Evolutionary conservation across 225 moss, liverwort and hornwort genomes (phyloP).

Genomic region (Pleurozium schreberi): DNA sequence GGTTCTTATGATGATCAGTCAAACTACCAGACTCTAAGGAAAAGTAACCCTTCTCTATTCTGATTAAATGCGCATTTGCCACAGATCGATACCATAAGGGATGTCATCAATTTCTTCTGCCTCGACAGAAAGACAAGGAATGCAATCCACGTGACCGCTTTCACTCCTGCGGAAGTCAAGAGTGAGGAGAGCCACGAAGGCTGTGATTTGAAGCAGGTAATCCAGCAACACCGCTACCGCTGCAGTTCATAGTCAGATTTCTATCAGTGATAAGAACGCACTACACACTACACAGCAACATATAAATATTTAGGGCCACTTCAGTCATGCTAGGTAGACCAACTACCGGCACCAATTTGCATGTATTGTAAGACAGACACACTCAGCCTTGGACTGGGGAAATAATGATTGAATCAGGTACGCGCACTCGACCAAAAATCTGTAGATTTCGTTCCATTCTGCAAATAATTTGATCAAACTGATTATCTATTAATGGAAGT

Average conservation of each 20-base stretch:
- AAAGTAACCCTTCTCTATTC: neutral
- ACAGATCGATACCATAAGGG: slow-evolving; percentile 10
- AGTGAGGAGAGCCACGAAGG: slow-evolving; percentile 87
- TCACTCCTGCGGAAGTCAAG: slow-evolving; percentile 76
- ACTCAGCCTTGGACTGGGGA: neutral
- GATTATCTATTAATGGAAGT: neutral
- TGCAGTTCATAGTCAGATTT: slow-evolving; percentile 22
- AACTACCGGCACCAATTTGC: neutral
- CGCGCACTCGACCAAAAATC: neutral
- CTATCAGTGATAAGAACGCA: neutral
- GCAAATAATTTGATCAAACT: neutral
- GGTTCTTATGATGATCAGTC: neutral
- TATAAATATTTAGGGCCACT: neutral
- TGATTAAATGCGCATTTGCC: neutral
- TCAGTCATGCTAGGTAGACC: neutral
- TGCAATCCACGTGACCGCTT: slow-evolving; percentile 65
- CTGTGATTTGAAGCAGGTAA: slow-evolving; percentile 80
- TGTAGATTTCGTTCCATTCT: neutral
- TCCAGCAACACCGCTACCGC: slow-evolving; percentile 93
- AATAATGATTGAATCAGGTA: neutral
- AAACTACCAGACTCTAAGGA: neutral
- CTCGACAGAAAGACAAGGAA: slow-evolving; percentile 51
- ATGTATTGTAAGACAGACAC: neutral
- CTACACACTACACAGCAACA: neutral
- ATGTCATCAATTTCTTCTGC: slow-evolving; percentile 26